A percentile compares a stretch with the other conserved stretches of the same genome.
These are phyloP conservation scores for Pythium phragmitis DNA, from an alignment of 352 stramenopile species.

Conservation along the genomic window DNA sequence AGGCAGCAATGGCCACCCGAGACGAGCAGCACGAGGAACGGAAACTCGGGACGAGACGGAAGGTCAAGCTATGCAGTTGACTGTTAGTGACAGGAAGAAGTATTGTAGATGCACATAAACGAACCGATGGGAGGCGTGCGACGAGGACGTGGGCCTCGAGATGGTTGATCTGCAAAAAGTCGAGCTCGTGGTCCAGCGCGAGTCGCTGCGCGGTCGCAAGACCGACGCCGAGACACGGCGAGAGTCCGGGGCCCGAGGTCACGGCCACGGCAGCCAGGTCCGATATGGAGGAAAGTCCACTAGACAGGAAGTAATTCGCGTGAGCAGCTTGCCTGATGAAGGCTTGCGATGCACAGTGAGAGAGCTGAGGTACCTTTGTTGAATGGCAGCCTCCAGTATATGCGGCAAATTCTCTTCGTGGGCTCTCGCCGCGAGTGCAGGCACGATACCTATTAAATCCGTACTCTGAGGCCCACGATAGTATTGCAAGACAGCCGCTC, in stretches of 20 bases:
- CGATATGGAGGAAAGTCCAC: conserved; percentile 54
- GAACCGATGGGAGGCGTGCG: conserved; percentile 82
- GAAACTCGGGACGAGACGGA: conserved; percentile 78
- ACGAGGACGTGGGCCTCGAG: conserved; percentile 97
- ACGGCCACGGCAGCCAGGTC: conserved; percentile 95
- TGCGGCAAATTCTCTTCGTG: conserved; percentile 95
- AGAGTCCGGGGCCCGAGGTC: conserved; percentile 95
- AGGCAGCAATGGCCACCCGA: conserved; percentile 98
- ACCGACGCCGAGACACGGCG: conserved; percentile 96
- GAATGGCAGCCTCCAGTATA: conserved; percentile 91
- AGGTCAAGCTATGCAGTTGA: conserved; percentile 30
- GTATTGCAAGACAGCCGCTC: background rate
- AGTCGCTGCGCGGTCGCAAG: conserved; percentile 81
- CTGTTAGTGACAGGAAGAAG: background rate
- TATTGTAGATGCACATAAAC: background rate
- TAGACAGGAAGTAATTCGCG: conserved; percentile 17
- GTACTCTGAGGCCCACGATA: background rate
- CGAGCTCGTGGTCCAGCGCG: conserved; percentile 84
- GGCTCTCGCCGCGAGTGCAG: conserved; percentile 90
- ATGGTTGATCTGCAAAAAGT: conserved; percentile 97
- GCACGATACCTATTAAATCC: conserved; percentile 89
- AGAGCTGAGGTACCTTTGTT: conserved; percentile 59
- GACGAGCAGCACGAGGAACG: conserved; percentile 97
- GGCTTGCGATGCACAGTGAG: background rate
- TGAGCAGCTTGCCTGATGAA: background rate